These are phyloP conservation scores for Aciculosporium take DNA, from an alignment of 2,329 filamentous ascomycete genomes.

Conservation along the genomic window DNA sequence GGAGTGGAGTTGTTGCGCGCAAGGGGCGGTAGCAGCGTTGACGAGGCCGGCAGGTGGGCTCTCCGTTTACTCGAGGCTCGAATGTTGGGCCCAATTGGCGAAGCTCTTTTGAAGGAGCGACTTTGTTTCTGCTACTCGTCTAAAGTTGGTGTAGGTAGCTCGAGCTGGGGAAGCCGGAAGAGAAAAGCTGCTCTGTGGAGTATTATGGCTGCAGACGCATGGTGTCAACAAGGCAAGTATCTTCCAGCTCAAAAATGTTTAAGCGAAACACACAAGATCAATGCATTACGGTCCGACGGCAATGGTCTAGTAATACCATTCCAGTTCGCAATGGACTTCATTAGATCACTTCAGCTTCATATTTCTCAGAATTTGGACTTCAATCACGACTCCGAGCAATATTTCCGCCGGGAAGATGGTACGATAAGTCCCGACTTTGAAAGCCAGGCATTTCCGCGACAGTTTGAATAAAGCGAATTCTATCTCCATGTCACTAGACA, in stretches of 20 bases:
- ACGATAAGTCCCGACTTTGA: constrained; percentile 18
- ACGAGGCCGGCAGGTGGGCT: constrained; percentile 80
- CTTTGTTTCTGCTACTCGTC: constrained; percentile 72
- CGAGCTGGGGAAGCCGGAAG: constrained; percentile 54
- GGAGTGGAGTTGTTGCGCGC: constrained; percentile 71
- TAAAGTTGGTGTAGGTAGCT: constrained; percentile 51
- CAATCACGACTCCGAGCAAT: constrained; percentile 12
- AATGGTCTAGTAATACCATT: constrained; percentile 37
- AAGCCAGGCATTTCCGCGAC: constrained; percentile 38
- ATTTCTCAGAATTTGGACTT: constrained; percentile 32
- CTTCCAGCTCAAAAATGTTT: constrained; percentile 68
- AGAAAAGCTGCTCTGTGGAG: constrained; percentile 87
- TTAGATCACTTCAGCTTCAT: constrained; percentile 35
- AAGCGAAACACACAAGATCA: constrained; percentile 48
- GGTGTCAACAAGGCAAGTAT: constrained; percentile 64
- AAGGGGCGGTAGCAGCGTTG: constrained; percentile 63
- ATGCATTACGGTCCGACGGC: constrained; percentile 33
- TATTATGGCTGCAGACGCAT: constrained; percentile 67
- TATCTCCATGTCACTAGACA: constrained; percentile 27
- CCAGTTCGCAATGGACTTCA: constrained; percentile 33
- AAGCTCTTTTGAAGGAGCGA: constrained; percentile 74
- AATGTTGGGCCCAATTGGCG: constrained; percentile 59
- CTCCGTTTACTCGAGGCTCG: constrained; percentile 65
- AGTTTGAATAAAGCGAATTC: constrained; percentile 9
- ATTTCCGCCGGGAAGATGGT: constrained; percentile 24